Evolutionary conservation across 2,329 filamentous ascomycete species (phyloP), one percentile per base, ranked within the genome.

Genomic region (Arthrobotrys sphaeroides): DNA sequence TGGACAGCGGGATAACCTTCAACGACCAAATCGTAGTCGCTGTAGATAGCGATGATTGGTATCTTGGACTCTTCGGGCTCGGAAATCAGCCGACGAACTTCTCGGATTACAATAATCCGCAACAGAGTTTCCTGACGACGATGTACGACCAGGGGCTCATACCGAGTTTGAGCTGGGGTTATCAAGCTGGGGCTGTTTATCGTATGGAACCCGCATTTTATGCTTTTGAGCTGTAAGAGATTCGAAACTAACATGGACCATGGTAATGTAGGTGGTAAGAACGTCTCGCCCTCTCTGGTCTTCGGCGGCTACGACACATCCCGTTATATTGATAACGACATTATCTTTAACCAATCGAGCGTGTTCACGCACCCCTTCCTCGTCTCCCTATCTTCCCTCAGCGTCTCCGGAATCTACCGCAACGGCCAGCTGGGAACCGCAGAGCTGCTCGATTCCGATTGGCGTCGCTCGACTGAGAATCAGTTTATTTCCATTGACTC

Each of bases 81-180:
- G 66, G 73, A 9, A 70, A 64, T 10, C 73, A 76, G 38, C 66
- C 73, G 5, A 76, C 73, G 18, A 69, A 76, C 22, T 76, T 76
- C 28, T 43, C 73, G 6, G 59, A 69, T 31, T 76, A 70, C 24
- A 76, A 76, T 40, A 65, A 76, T 26, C 73, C 73, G 9, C 73
- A 76, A 33, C 65, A 57, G 0, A 70, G 65, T 18, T 76, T 70
- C 43, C 45, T 76, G 42, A 70, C 65, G 2, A 60, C 73, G n/a
- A 24, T 76, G 38, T 69, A 69, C 38, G 55, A 76, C 24, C 33
- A 57, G 13, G 66, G 66, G 2, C 12, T 43, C 24, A 76, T 76
- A 45, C 64, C 73, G 9, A 70, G 73, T 60, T 38, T 70, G 47
- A 76, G 73, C 42, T 76, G 73, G 73, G 73, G 73, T 0, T 76